Evolutionary conservation across 2,329 filamentous ascomycete genomes (phyloP).

Genomic region (Pestalotiopsis fici): DNA sequence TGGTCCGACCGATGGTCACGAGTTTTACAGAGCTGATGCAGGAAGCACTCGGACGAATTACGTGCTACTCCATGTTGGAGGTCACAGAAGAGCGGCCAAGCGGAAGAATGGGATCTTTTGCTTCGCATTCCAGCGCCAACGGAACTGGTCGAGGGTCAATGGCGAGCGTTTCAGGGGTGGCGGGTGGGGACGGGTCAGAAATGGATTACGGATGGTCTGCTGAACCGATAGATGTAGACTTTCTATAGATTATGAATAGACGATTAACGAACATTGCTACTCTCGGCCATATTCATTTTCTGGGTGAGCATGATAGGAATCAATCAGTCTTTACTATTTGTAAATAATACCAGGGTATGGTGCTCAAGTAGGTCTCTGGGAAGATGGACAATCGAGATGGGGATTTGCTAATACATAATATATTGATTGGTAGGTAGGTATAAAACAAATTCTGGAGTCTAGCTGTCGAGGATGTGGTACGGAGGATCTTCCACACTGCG

Average conservation of each 20-base stretch:
- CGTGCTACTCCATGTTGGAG: slow-evolving; percentile 24
- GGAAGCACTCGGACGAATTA: slow-evolving; percentile 34
- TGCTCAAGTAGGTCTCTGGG: too few species aligned
- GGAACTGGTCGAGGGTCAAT: not conserved
- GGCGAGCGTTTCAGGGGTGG: not conserved
- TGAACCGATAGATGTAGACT: slow-evolving; percentile 8
- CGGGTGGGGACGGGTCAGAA: not conserved
- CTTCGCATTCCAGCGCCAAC: not conserved
- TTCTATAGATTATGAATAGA: slow-evolving; percentile 7
- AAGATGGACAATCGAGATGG: too few species aligned
- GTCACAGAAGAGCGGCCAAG: slow-evolving; percentile 14
- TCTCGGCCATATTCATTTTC: not conserved
- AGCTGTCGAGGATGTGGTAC: not conserved
- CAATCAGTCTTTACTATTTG: too few species aligned
- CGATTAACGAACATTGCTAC: not conserved
- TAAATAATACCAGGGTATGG: too few species aligned
- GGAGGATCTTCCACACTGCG: not conserved
- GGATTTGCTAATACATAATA: too few species aligned
- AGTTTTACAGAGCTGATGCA: slow-evolving; percentile 28
- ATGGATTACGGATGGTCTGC: slow-evolving; percentile 6
- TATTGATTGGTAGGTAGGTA: too few species aligned
- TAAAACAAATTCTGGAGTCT: too few species aligned
- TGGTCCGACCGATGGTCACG: slow-evolving; percentile 16
- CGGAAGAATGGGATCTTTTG: not conserved
- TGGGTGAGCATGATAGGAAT: not conserved